Conservation (phyloP, 148 eudicot genomes). For the Mesembryanthemum crystallinum region DNA sequence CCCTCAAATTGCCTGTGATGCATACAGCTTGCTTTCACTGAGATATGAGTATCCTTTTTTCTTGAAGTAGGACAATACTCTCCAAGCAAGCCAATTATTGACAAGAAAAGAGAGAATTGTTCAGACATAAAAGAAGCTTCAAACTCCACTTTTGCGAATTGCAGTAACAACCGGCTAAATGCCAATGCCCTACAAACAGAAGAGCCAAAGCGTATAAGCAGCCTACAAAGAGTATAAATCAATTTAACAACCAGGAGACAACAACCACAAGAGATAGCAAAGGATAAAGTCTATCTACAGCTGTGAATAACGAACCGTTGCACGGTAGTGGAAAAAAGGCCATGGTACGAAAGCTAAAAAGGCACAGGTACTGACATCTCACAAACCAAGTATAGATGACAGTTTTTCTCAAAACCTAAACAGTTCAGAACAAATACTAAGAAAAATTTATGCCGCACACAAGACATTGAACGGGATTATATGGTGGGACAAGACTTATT, state of each 20-base stretch:
- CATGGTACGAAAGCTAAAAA: background rate
- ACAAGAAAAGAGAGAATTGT: slow-evolving; percentile 51
- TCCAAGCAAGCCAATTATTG: slow-evolving; percentile 68
- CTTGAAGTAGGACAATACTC: slow-evolving; percentile 61
- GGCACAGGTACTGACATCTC: background rate
- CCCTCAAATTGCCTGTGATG: slow-evolving; percentile 45
- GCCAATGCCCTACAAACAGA: slow-evolving; percentile 37
- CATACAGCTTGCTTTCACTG: slow-evolving; percentile 49
- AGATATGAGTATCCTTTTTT: slow-evolving; percentile 40
- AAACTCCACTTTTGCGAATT: slow-evolving; percentile 58
- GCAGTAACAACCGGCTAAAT: slow-evolving; percentile 34
- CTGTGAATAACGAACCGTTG: background rate
- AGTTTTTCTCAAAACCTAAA: background rate
- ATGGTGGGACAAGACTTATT: no score
- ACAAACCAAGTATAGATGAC: background rate
- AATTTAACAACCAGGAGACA: background rate
- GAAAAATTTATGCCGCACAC: background rate
- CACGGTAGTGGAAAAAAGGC: background rate
- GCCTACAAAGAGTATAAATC: background rate
- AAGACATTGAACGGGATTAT: no score
- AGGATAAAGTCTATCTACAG: background rate
- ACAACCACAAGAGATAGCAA: background rate
- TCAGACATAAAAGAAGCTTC: slow-evolving; percentile 80
- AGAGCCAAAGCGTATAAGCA: background rate
- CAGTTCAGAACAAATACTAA: background rate